Evolutionary conservation across 1,284 basidiomycete species (phyloP), one percentile per base, ranked within the genome.

Genomic region (Microbotryomycetes sp.): DNA sequence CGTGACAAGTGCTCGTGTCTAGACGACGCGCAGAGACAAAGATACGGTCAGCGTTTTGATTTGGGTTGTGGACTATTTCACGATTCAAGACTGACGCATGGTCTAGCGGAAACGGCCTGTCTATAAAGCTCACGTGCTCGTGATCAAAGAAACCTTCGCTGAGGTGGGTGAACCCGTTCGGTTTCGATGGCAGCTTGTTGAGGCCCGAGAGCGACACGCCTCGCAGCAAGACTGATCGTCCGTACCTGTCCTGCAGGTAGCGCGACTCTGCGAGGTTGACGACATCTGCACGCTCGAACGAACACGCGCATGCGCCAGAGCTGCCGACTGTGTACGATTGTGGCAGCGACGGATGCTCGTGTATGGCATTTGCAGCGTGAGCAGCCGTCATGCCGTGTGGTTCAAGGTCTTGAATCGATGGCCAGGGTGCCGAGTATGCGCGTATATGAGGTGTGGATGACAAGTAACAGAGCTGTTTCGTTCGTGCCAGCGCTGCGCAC

Each of bases 131-230:
- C 3, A 77, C 69, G 3, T 64, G 60, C 6, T 69, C 64, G 41
- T 75, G 75, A 45, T 75, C 70, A 27, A 69, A 74, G 63, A 72
- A 75, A 23, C 49, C 51, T 24, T 68, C 62, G 28, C 56, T 51
- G 57, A 57, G 54, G 28, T 67, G 64, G 16, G 63, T 71, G 45
- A 60, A 57, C 16, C 59, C 61, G 48, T 62, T 69, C 28, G 64
- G 72, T 23, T 62, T 56, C 24, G 68, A 51, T 21, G 74, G 74
- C 5, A 77, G 66, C 64, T 78, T 78, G 66, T 68, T 72, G 3
- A 71, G 67, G 3, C 75, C 76, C 9, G 72, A 71, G 0, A 78
- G 62, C 52, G 76, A 76, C 31, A 73, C 64, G 7, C 77, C 77
- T 23, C 74, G 73, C 3, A 78, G 68, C 24, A 73, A 71, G 21